Percentiles rank a stretch among this genome's conserved stretches.
These are phyloP conservation scores for Papiliotrema terrestris DNA, from an alignment of 1,284 basidiomycete species.

Conservation along the genomic window DNA sequence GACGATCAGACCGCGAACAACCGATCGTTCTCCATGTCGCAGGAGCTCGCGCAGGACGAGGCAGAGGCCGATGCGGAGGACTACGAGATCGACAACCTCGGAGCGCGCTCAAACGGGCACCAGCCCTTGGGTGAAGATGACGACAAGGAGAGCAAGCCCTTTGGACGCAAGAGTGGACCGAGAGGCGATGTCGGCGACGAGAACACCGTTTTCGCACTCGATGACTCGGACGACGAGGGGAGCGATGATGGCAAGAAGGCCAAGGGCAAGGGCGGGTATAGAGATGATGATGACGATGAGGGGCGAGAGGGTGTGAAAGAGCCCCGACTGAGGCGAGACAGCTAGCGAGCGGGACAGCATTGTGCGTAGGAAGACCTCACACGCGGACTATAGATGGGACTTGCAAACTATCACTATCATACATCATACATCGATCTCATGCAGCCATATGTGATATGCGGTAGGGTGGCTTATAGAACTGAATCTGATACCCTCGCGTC, in stretches of 20 bases:
- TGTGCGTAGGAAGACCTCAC: too few relatives aligned
- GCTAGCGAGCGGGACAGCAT: too few relatives aligned
- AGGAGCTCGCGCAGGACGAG: conserved; percentile 65
- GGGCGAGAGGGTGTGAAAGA: conserved; percentile 10
- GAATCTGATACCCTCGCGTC: too few relatives aligned
- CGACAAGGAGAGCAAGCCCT: conserved; percentile 42
- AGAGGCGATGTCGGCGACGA: conserved; percentile 57
- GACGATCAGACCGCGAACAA: conserved; percentile 67
- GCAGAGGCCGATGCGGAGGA: conserved; percentile 88
- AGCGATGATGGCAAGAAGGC: conserved; percentile 22
- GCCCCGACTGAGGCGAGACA: too few relatives aligned
- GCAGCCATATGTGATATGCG: too few relatives aligned
- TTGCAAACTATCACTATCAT: too few relatives aligned
- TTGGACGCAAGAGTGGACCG: conserved; percentile 12
- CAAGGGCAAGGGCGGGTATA: conserved; percentile 4
- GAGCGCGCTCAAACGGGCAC: conserved; percentile 44
- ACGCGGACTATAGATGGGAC: too few relatives aligned
- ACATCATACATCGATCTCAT: too few relatives aligned
- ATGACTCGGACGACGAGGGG: conserved; percentile 65
- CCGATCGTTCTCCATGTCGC: conserved; percentile 64
- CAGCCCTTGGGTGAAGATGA: conserved; percentile 50
- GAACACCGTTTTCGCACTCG: conserved; percentile 83
- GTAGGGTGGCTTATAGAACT: too few relatives aligned
- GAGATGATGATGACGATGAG: conserved; percentile 20
- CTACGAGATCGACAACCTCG: conserved; percentile 78